Conservation (phyloP, 202 grass and related monocot species). For the Musa balbisiana region DNA sequence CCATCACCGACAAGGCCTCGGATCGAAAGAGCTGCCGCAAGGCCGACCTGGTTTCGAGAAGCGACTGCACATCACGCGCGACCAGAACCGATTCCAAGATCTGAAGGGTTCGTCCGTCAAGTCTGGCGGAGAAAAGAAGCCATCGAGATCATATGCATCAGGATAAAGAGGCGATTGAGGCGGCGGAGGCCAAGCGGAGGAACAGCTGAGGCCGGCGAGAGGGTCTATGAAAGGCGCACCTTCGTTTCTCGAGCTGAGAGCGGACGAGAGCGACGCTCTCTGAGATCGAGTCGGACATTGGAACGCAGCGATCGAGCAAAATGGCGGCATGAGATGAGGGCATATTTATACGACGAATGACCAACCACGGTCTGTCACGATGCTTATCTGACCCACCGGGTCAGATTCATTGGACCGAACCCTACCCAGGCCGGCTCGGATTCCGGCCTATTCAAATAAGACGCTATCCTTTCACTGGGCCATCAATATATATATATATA, state of each 20-base stretch:
- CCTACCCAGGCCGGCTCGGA: no score
- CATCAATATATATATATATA: no score
- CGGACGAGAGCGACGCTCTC: constrained; percentile 39
- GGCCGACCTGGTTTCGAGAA: constrained; percentile 38
- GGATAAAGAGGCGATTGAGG: background rate
- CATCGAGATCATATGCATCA: background rate
- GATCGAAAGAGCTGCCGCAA: constrained; percentile 37
- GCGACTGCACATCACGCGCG: constrained; percentile 31
- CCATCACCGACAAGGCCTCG: constrained; percentile 18
- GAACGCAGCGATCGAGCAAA: background rate
- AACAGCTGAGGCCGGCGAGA: background rate
- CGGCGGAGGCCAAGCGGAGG: background rate
- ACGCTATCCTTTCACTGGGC: no score
- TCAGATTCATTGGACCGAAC: no score
- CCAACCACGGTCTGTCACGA: no score
- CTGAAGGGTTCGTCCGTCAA: constrained; percentile 31
- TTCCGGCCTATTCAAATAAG: no score
- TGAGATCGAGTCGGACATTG: background rate
- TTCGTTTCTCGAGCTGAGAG: constrained; percentile 37
- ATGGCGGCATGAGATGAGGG: background rate
- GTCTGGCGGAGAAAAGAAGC: constrained; percentile 23
- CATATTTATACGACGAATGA: no score
- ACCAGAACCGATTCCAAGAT: constrained; percentile 45
- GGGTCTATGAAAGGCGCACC: constrained; percentile 10
- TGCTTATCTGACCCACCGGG: no score